A percentile compares a stretch with the other conserved stretches of the same genome.
Evolutionary conservation across 495 filamentous ascomycete species (phyloP).

Genomic region (Penicillium parvum): DNA sequence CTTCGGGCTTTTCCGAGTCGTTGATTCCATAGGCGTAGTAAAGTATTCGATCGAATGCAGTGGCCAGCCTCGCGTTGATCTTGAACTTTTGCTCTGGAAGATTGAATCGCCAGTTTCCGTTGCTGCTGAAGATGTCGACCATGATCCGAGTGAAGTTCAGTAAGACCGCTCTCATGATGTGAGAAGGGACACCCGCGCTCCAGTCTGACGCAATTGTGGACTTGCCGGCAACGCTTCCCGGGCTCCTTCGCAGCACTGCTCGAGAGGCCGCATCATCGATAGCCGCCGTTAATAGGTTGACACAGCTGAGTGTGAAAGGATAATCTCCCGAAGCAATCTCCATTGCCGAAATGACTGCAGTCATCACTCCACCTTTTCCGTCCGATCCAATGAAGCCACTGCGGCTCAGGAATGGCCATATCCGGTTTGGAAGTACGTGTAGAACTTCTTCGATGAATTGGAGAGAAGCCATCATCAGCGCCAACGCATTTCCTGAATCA

Average conservation of each 20-base stretch:
- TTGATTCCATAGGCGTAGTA: constrained; percentile 70
- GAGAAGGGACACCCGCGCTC: constrained; percentile 70
- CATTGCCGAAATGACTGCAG: constrained; percentile 64
- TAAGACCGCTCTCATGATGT: constrained; percentile 67
- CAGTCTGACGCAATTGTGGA: constrained; percentile 50
- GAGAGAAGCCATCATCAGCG: constrained; percentile 66
- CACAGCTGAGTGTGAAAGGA: constrained; percentile 67
- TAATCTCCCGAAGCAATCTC: constrained; percentile 74
- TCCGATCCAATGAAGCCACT: constrained; percentile 71
- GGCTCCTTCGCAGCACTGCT: constrained; percentile 65
- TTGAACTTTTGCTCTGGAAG: constrained; percentile 60
- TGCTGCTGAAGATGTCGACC: constrained; percentile 78
- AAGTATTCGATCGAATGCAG: constrained; percentile 66
- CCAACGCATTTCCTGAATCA: constrained; percentile 46
- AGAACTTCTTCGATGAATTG: constrained; percentile 73
- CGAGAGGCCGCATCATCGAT: constrained; percentile 71
- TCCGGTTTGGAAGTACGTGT: constrained; percentile 66
- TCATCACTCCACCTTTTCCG: constrained; percentile 67
- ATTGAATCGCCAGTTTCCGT: constrained; percentile 75
- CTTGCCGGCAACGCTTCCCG: constrained; percentile 47
- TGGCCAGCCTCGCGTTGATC: constrained; percentile 55
- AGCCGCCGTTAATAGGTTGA: constrained; percentile 67
- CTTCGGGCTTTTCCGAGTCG: constrained; percentile 44
- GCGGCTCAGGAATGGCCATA: constrained; percentile 84
- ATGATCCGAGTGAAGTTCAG: constrained; percentile 65